A percentile compares a stretch with the other conserved stretches of the same genome.
These are phyloP conservation scores for Backusella macrospora DNA, from an alignment of 192 early-diverging fungal genomes.

Conservation along the genomic window DNA sequence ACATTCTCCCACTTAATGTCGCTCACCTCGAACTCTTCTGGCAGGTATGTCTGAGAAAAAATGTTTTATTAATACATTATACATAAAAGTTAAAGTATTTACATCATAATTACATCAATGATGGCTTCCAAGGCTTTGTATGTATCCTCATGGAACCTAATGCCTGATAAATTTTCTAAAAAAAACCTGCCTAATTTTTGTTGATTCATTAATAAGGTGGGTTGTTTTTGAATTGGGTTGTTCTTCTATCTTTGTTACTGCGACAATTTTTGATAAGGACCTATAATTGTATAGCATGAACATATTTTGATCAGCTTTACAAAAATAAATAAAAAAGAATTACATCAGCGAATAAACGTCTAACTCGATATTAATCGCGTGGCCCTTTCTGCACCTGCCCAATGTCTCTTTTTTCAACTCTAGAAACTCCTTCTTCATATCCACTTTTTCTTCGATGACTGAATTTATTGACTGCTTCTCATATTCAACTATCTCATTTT, in stretches of 20 bases:
- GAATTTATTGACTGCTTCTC: slow-evolving; percentile 12
- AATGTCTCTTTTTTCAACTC: slow-evolving; percentile 16
- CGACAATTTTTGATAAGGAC: slow-evolving; percentile 17
- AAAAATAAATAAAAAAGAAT: slow-evolving; percentile 13
- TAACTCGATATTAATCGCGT: slow-evolving; percentile 12
- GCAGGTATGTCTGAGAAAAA: slow-evolving; percentile 8
- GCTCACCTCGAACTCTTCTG: slow-evolving; percentile 15
- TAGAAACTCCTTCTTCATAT: slow-evolving; percentile 18
- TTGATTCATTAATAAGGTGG: slow-evolving; percentile 11
- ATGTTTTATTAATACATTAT: slow-evolving; percentile 20
- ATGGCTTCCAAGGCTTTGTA: slow-evolving; percentile 15
- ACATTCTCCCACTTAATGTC: not conserved
- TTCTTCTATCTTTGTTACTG: slow-evolving; percentile 11
- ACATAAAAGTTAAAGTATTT: slow-evolving; percentile 8
- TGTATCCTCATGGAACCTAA: slow-evolving; percentile 15
- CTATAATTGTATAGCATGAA: slow-evolving; percentile 9
- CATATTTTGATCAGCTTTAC: slow-evolving; percentile 11
- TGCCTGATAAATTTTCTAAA: slow-evolving; percentile 14
- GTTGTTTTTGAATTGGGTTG: slow-evolving; percentile 7
- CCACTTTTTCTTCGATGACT: slow-evolving; percentile 14
- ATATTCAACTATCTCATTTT: slow-evolving; percentile 17
- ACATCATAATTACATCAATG: slow-evolving; percentile 8
- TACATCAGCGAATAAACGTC: slow-evolving; percentile 2
- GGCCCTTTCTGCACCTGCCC: slow-evolving; percentile 9
- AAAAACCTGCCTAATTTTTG: slow-evolving; percentile 2